A percentile compares a stretch with the other conserved stretches of the same genome.
These are phyloP conservation scores for Nepenthes gracilis DNA, from an alignment of 148 eudicot species.

Conservation along the genomic window DNA sequence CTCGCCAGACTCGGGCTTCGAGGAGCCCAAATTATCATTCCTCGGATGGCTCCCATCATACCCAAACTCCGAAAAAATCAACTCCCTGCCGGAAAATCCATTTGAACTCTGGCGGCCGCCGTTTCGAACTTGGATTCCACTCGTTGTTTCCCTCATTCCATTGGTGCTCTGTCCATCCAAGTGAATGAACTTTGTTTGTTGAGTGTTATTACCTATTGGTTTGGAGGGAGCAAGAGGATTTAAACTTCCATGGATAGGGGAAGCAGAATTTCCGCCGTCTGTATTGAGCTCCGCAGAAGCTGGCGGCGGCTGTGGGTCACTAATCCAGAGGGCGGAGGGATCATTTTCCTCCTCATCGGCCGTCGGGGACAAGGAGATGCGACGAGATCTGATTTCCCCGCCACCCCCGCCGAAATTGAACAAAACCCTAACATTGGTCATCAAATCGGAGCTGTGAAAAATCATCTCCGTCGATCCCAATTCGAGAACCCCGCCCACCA, in stretches of 20 bases:
- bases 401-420: conserved; percentile 24
- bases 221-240: not conserved
- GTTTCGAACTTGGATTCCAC: conserved; percentile 3
- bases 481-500: conserved; percentile 50
- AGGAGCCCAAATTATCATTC: not conserved
- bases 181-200: conserved; percentile 12
- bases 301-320: conserved; percentile 30
- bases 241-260: not conserved
- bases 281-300: not conserved
- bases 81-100: conserved; percentile 27
- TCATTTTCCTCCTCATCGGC: conserved; percentile 35
- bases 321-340: conserved; percentile 67
- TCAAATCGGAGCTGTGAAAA: conserved; percentile 29
- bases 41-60: not conserved
- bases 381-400: not conserved
- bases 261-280: not conserved
- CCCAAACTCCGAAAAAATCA: conserved; percentile 56
- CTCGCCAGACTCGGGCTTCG: conserved; percentile 65
- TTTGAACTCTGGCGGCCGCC: conserved; percentile 6
- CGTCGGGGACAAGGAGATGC: not conserved
- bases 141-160: conserved; percentile 20
- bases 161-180: conserved; percentile 22
- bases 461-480: conserved; percentile 59
- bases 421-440: conserved; percentile 35
- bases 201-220: not conserved